These are phyloP conservation scores for Flaveria sonorensis DNA, from an alignment of 129 eudicot species.

Conservation along the genomic window DNA sequence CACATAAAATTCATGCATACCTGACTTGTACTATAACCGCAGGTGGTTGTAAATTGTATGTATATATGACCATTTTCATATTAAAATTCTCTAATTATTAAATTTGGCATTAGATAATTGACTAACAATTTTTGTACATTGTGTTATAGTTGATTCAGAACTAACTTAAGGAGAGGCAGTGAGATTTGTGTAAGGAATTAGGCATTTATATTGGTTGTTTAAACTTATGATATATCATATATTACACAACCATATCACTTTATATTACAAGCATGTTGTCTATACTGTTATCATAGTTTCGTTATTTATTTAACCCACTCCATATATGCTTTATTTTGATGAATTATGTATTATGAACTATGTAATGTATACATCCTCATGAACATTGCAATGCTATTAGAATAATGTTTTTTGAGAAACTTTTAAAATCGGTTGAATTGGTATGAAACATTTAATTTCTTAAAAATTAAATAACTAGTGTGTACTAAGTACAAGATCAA, in stretches of 20 bases:
- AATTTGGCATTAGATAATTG: slow-evolving; percentile 17
- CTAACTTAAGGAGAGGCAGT: no score
- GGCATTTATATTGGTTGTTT: no score
- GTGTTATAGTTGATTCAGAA: not conserved
- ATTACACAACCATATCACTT: no score
- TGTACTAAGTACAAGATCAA: not conserved
- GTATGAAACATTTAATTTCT: not conserved
- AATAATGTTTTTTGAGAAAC: not conserved
- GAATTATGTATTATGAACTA: no score
- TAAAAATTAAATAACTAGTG: not conserved
- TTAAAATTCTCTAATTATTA: not conserved
- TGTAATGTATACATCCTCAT: not conserved
- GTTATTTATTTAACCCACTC: no score
- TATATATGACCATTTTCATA: not conserved
- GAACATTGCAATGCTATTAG: not conserved
- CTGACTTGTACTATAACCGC: not conserved
- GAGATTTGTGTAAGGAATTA: no score
- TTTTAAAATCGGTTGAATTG: not conserved
- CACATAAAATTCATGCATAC: not conserved
- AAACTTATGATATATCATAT: no score
- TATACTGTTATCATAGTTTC: no score
- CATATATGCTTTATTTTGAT: no score
- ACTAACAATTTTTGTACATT: slow-evolving; percentile 1
- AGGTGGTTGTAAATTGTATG: slow-evolving; percentile 1
- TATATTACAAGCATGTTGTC: no score